phyloP scores from a whole-genome alignment of 2,329 filamentous ascomycete genomes.

The Graphilbum sp. region DNA sequence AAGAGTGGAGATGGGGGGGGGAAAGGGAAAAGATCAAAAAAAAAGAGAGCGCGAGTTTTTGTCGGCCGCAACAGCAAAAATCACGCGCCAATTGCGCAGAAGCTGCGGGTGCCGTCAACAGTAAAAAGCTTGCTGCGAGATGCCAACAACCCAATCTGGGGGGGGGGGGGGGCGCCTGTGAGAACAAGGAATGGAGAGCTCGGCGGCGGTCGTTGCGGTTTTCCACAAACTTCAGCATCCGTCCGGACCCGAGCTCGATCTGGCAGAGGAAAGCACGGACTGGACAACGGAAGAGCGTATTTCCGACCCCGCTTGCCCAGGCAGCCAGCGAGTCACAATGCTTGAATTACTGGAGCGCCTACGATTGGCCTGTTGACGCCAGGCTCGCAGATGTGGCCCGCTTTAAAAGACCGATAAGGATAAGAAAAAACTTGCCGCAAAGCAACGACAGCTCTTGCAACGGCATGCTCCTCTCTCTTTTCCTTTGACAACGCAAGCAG shows the following conservation, averaged over 20 bases:
- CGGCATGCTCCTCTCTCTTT: neutral
- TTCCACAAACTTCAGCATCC: conserved; percentile 6
- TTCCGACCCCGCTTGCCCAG: conserved; percentile 6
- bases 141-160: neutral
- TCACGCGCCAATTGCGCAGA: too few relatives aligned
- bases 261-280: conserved; percentile 3
- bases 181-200: too few relatives aligned
- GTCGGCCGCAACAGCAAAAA: too few relatives aligned
- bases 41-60: too few relatives aligned
- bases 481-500: too few relatives aligned
- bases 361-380: conserved; percentile 2
- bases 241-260: conserved; percentile 10
- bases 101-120: too few relatives aligned
- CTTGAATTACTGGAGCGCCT: conserved; percentile 7
- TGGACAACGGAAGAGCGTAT: conserved; percentile 5
- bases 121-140: too few relatives aligned
- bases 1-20: neutral
- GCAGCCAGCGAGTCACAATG: conserved; percentile 7
- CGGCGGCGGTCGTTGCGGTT: conserved; percentile 2
- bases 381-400: neutral
- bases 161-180: too few relatives aligned
- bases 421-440: conserved; percentile 1
- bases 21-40: neutral
- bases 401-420: neutral
- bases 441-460: too few relatives aligned